Conservation (phyloP, 1,284 basidiomycete species). For the Irpex lacteus region DNA sequence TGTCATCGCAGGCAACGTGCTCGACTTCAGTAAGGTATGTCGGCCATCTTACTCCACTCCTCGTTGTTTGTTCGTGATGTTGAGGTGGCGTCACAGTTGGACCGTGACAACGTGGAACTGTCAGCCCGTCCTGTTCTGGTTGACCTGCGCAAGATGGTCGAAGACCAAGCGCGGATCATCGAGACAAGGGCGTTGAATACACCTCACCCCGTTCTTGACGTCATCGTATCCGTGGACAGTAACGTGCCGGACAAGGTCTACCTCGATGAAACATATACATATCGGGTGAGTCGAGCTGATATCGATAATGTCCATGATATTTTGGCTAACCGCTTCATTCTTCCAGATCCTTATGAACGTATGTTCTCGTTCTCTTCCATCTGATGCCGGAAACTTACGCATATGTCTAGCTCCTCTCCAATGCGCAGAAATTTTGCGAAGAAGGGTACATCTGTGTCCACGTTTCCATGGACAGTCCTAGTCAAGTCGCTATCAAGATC, state of each 20-base stretch:
- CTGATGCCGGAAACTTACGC: not conserved
- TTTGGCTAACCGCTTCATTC: not conserved
- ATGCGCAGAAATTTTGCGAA: slow-evolving; percentile 32
- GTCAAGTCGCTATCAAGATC: slow-evolving; percentile 24
- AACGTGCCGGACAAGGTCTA: slow-evolving; percentile 26
- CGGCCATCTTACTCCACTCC: not conserved
- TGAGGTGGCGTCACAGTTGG: slow-evolving; percentile 17
- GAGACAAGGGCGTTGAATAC: slow-evolving; percentile 20
- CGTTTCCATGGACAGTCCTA: slow-evolving; percentile 21
- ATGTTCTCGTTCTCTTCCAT: slow-evolving; percentile 6
- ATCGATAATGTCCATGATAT: not conserved
- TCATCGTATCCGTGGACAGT: slow-evolving; percentile 25
- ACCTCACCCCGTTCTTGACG: slow-evolving; percentile 23
- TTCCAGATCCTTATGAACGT: slow-evolving; percentile 30
- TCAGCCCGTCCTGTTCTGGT: slow-evolving; percentile 29
- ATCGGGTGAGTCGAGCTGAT: slow-evolving; percentile 20
- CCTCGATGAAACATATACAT: slow-evolving; percentile 30
- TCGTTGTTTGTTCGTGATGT: not conserved
- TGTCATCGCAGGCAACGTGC: slow-evolving; percentile 31
- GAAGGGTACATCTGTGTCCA: slow-evolving; percentile 26
- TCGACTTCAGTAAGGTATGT: slow-evolving; percentile 31
- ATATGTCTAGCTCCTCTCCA: slow-evolving; percentile 25
- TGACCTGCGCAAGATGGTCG: slow-evolving; percentile 28
- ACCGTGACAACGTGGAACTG: slow-evolving; percentile 29
- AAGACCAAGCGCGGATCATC: slow-evolving; percentile 27